Percentiles rank a stretch among this genome's conserved stretches.
phyloP scores from a whole-genome alignment of 2,329 filamentous ascomycete genomes.

The Madurella fahalii region DNA sequence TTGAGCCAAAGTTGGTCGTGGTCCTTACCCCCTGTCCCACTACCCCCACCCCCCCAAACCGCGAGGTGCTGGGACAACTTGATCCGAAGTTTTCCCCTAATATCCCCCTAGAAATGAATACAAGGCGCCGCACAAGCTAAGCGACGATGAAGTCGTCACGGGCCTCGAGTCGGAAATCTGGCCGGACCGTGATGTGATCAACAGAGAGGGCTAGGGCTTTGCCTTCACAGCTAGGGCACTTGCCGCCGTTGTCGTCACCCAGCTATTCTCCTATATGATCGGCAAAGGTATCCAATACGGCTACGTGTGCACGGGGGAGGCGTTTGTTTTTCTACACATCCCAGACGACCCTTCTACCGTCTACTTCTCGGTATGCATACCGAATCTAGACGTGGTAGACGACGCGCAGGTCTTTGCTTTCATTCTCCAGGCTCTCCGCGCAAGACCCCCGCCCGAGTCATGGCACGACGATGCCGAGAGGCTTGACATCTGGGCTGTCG shows the following conservation, averaged over 20 bases:
- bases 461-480: conserved; percentile 31
- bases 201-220: conserved; percentile 31
- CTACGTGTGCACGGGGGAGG: conserved; percentile 34
- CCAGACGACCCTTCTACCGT: conserved; percentile 32
- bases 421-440: conserved; percentile 31
- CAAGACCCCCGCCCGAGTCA: conserved; percentile 25
- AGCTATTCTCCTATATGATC: conserved; percentile 40
- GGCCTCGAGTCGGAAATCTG: conserved; percentile 34
- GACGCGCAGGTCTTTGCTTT: conserved; percentile 38
- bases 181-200: conserved; percentile 32
- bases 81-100: too few species aligned
- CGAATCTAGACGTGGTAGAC: conserved; percentile 32
- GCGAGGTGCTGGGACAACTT: too few species aligned
- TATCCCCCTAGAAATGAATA: too few species aligned
- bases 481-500: conserved; percentile 34
- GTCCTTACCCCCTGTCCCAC: too few species aligned
- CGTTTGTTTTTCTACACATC: conserved; percentile 35
- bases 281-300: conserved; percentile 34
- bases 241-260: conserved; percentile 34
- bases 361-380: conserved; percentile 33
- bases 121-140: conserved; percentile 38
- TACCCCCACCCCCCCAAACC: too few species aligned
- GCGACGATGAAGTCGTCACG: conserved; percentile 29
- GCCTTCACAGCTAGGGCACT: conserved; percentile 30
- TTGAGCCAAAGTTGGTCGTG: too few species aligned